Base-by-base conservation (phyloP, 2,329 filamentous ascomycete species). In the Sphaerulina musiva region DNA sequence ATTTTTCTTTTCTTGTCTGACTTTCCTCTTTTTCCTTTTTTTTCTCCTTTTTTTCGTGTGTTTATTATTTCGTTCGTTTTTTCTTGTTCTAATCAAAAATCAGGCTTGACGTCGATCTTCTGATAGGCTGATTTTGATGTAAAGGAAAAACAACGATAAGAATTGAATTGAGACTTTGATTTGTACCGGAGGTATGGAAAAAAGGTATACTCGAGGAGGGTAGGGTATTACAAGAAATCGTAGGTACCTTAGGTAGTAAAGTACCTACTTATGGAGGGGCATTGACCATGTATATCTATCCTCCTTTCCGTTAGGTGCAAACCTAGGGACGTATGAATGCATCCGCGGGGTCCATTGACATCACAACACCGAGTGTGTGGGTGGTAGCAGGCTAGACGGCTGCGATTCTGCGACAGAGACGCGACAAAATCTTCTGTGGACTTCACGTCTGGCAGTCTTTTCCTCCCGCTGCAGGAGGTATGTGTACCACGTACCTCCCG, bases 71-170 rank as follows among this genome's bases (percentile, higher is more conserved):
- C 14, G 14, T 17, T 17, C 14, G 14, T 17, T 17, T 17, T 1
- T 17, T 17, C 14, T 17, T 17, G 14, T 17, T 17, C 14, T 17
- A 17, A 17, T 17, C 14, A 17, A 17, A 17, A 17, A 17, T 17
- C 14, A 1, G 14, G 14, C 14, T 17, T 17, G 14, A 17, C 14
- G 14, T 17, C 14, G 14, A 17, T 34, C 34, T 29, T 36, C 29
- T 55, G 53, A 55, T 52, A 48, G 53, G 53, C 31, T 34, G 48
- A 8, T 40, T 34, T 11, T n/a, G 14, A 17, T 17, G 14, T 17
- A 17, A 17, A 17, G 14, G 14, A 17, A 17, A 17, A 1, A 17
- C 14, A 17, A 17, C 14, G 14, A 17, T 17, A 17, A 17, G 14
- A 17, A 17, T 17, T 17, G 14, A 17, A 17, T 17, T 17, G 14